phyloP scores from a whole-genome alignment of 2,329 filamentous ascomycete genomes.

The Myriosclerotinia duriaeana region DNA sequence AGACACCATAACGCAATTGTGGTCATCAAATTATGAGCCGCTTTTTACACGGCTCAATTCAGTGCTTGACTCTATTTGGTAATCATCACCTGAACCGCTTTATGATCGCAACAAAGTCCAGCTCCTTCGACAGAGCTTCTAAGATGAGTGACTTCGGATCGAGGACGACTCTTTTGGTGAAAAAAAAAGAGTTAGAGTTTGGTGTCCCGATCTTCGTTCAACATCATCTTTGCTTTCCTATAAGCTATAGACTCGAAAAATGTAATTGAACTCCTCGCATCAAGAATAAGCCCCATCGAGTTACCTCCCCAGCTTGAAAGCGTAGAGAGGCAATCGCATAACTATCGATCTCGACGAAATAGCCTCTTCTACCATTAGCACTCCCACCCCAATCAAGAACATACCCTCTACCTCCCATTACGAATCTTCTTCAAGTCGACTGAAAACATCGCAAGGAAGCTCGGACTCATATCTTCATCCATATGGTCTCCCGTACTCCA shows the following conservation, averaged over 20 bases:
- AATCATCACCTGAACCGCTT: conserved; percentile 76
- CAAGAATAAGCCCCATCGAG: conserved; percentile 99
- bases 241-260: conserved; percentile 55
- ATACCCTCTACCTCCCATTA: conserved; percentile 45
- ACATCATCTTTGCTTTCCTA: conserved; percentile 49
- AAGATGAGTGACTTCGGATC: conserved; percentile 36
- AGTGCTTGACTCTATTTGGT: conserved; percentile 99
- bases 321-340: conserved; percentile 83
- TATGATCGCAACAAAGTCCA: conserved; percentile 47
- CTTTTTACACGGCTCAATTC: conserved; percentile 55
- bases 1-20: conserved; percentile 52
- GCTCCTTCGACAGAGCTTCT: conserved; percentile 69
- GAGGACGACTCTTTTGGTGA: conserved; percentile 41
- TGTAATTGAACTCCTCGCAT: conserved; percentile 73
- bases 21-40: conserved; percentile 46
- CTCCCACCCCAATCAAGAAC: conserved; percentile 44
- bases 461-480: conserved; percentile 93
- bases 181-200: conserved; percentile 36
- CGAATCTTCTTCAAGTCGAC: conserved; percentile 25
- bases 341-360: conserved; percentile 95
- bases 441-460: conserved; percentile 45
- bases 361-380: conserved; percentile 54
- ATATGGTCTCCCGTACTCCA: conserved; percentile 49
- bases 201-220: conserved; percentile 25
- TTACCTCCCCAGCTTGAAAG: conserved; percentile 62